phyloP scores from a whole-genome alignment of 2,329 filamentous ascomycete species.

The Nigrospora sphaerica region DNA sequence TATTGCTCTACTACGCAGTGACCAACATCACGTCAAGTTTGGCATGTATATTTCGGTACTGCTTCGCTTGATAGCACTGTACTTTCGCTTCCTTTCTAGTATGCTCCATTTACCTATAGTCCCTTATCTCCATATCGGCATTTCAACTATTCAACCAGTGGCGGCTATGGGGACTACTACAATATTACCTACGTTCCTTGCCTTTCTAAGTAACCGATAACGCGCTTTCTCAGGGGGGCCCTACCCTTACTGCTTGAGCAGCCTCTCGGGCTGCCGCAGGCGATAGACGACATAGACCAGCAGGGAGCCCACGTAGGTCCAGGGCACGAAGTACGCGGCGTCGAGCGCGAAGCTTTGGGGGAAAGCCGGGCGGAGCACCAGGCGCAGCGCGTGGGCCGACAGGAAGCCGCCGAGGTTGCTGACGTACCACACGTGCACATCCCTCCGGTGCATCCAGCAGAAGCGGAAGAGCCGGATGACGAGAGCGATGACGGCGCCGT shows the following conservation, averaged over 20 bases:
- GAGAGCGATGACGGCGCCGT: background rate
- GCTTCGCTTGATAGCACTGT: too few relatives aligned
- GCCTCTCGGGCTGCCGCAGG: background rate
- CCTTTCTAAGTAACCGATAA: too few relatives aligned
- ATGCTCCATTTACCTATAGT: too few relatives aligned
- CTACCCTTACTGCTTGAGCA: too few relatives aligned
- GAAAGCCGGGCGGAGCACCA: background rate
- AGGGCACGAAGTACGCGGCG: background rate
- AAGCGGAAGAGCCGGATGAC: background rate
- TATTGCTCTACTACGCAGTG: background rate
- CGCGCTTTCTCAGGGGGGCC: too few relatives aligned
- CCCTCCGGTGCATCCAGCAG: background rate
- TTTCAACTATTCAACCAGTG: too few relatives aligned
- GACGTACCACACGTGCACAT: background rate
- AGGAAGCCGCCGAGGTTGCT: background rate
- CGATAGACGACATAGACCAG: background rate
- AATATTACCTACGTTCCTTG: too few relatives aligned
- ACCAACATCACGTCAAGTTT: too few relatives aligned
- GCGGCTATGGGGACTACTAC: too few relatives aligned
- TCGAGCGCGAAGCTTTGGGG: background rate
- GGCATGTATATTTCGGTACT: too few relatives aligned
- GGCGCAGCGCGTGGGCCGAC: background rate
- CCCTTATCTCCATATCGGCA: too few relatives aligned
- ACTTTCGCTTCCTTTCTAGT: too few relatives aligned
- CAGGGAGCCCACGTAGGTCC: background rate